Conservation (phyloP, 208 protist species). For the Porcisia hertigi region DNA sequence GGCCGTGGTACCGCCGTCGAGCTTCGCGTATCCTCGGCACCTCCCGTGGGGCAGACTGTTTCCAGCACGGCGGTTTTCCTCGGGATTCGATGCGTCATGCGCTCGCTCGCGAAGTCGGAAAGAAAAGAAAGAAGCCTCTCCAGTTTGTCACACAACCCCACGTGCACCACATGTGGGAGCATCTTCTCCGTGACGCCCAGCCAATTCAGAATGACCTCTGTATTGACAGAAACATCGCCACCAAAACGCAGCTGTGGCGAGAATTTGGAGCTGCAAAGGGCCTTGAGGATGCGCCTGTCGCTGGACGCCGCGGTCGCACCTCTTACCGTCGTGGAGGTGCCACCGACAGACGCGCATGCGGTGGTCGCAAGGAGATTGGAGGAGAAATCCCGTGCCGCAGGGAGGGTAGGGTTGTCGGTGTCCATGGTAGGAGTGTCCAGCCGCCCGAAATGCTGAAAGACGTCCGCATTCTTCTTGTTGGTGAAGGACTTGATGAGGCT, state of each 20-base stretch:
- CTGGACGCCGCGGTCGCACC: not conserved
- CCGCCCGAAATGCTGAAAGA: slow-evolving; percentile 77
- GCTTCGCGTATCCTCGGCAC: not conserved
- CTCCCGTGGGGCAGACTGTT: not conserved
- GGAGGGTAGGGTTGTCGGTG: slow-evolving; percentile 7
- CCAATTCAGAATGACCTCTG: slow-evolving; percentile 89
- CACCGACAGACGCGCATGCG: not conserved
- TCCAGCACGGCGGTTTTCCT: too few species aligned
- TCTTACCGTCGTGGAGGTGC: not conserved
- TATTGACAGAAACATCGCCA: slow-evolving; percentile 87
- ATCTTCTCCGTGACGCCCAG: slow-evolving; percentile 86
- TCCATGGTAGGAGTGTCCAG: slow-evolving; percentile 24
- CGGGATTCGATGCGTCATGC: slow-evolving; percentile 9
- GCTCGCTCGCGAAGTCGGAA: slow-evolving; percentile 38
- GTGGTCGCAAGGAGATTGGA: not conserved
- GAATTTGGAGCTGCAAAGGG: slow-evolving; percentile 67
- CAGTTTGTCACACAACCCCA: slow-evolving; percentile 64
- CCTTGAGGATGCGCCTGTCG: slow-evolving; percentile 53
- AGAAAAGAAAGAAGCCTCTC: slow-evolving; percentile 51
- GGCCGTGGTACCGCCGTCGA: not conserved
- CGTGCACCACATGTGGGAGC: slow-evolving; percentile 77
- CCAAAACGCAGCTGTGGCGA: slow-evolving; percentile 89
- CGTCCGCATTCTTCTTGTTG: slow-evolving; percentile 60
- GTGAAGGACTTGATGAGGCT: slow-evolving; percentile 82
- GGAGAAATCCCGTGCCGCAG: slow-evolving; percentile 8